Conservation (phyloP, 345 rosid genomes). For the Iberis pinnata region DNA sequence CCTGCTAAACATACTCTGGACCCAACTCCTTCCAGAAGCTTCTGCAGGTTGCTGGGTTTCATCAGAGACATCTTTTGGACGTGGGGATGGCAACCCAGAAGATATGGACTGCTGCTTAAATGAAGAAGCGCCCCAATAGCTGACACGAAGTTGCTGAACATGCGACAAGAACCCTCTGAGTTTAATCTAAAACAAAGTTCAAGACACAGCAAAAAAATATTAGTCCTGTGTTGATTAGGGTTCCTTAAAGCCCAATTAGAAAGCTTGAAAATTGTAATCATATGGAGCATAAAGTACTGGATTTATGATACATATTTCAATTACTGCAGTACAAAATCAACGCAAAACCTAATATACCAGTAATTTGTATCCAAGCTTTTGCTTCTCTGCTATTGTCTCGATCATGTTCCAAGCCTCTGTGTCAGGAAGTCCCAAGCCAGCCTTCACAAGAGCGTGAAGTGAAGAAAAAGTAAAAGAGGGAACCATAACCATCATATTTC, state of each 20-base stretch:
- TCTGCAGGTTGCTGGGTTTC: conserved; percentile 85
- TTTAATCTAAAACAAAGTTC: conserved; percentile 55
- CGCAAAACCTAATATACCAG: conserved; percentile 47
- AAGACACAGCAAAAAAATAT: conserved; percentile 8
- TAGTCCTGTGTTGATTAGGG: conserved; percentile 1
- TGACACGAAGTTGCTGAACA: conserved; percentile 80
- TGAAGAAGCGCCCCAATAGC: conserved; percentile 90
- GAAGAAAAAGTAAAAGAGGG: conserved; percentile 6
- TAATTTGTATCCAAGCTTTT: conserved; percentile 76
- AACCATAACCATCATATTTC: conserved; percentile 10
- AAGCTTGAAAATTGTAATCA: not conserved
- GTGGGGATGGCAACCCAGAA: conserved; percentile 82
- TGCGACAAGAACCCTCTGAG: conserved; percentile 94
- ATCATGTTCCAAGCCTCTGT: conserved; percentile 88
- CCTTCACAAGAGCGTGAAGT: conserved; percentile 31
- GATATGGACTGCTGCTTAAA: conserved; percentile 49
- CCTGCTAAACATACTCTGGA: conserved; percentile 98
- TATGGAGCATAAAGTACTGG: not conserved
- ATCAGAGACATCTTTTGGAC: conserved; percentile 59
- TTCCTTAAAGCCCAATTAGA: conserved; percentile 6
- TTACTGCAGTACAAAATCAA: conserved; percentile 14
- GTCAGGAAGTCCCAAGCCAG: conserved; percentile 92
- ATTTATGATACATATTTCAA: not conserved
- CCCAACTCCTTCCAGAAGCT: conserved; percentile 99
- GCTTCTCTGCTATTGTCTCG: conserved; percentile 86